Evolutionary conservation across 805 yeast species (phyloP), one percentile per base, ranked within the genome.

Genomic region (Helenozyma baotianmanensis): DNA sequence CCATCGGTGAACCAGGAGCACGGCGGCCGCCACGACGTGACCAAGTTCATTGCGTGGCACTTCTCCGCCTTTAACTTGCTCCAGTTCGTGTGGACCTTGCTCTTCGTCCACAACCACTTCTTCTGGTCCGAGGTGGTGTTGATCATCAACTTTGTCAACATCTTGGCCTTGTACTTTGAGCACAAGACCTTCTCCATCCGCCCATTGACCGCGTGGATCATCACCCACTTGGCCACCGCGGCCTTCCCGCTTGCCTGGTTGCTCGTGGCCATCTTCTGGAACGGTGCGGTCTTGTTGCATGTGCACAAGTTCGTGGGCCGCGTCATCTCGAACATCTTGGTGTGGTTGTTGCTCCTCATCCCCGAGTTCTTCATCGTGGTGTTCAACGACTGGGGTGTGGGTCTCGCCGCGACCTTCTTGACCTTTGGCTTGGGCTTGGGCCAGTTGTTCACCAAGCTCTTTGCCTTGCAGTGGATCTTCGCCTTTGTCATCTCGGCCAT

Each of bases 381-480:
- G 28, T 80, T 68, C 53, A 75, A 76, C 39, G 95, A 85, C 60
- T 85, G 82, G 75, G 78, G 80, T 4, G 57, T 79, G 33, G 89
- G 86, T 9, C 56, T 82, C 28, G 59, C 78, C 29, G 66, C 78
- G 10, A 59, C 81, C 19, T 65, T 74, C 46, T 60, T 85, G 47
- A 63, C 71, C 40, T 68, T 82, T 36, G 89, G 84, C 22, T 54
- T 85, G 27, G 90, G 80, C 4, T 62, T 82, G 27, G 80, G 81
- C 33, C 95, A 85, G 59, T 53, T 85, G 34, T 68, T 78, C 51
- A 73, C 78, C 29, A 81, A 74, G 59, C 63, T 76, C 23, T 70
- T 85, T 60, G 90, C 90, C 2, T 68, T 85, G 44, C 95, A 85
- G 63, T 85, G 95, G 95, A 74, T 82, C 43, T 85, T 85, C 63